Evolutionary conservation across 306 rosid species (phyloP).

Genomic region (Luffa acutangula): DNA sequence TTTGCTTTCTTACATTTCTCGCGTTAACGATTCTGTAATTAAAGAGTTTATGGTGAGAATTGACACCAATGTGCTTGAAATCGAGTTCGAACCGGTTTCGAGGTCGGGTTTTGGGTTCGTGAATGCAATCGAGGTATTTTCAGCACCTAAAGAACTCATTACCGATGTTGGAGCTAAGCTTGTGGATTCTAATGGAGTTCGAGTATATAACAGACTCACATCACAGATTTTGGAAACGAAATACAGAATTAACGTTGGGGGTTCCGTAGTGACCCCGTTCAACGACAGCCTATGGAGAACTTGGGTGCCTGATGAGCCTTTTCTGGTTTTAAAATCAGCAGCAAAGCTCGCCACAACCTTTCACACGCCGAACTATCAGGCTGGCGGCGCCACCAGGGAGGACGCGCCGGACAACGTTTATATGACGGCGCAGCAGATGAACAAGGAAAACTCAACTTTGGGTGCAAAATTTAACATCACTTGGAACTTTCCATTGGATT

Average conservation of each 20-base stretch:
- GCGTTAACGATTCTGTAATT: conserved; percentile 24
- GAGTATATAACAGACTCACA: conserved; percentile 45
- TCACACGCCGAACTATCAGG: conserved; percentile 55
- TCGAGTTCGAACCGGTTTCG: conserved; percentile 38
- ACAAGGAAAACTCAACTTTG: conserved; percentile 33
- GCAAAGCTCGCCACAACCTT: conserved; percentile 47
- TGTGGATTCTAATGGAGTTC: conserved; percentile 34
- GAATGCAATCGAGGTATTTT: conserved; percentile 64
- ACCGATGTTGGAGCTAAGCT: conserved; percentile 57
- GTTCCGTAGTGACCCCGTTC: conserved; percentile 60
- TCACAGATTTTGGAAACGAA: conserved; percentile 61
- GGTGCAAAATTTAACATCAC: conserved; percentile 61
- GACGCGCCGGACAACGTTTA: conserved; percentile 77
- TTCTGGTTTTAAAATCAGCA: conserved; percentile 47
- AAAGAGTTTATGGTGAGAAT: conserved; percentile 52
- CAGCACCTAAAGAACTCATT: conserved; percentile 66
- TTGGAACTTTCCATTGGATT: conserved; percentile 61
- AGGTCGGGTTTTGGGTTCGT: conserved; percentile 55
- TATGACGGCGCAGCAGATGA: conserved; percentile 89
- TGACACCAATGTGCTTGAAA: conserved; percentile 32
- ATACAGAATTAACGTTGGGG: conserved; percentile 81
- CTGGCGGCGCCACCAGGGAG: conserved; percentile 56
- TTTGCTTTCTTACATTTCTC: conserved; percentile 22
- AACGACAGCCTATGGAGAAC: conserved; percentile 94
- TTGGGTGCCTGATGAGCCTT: conserved; percentile 84